Evolutionary conservation across 805 yeast species (phyloP).

Genomic region (Yamadazyma sp.): DNA sequence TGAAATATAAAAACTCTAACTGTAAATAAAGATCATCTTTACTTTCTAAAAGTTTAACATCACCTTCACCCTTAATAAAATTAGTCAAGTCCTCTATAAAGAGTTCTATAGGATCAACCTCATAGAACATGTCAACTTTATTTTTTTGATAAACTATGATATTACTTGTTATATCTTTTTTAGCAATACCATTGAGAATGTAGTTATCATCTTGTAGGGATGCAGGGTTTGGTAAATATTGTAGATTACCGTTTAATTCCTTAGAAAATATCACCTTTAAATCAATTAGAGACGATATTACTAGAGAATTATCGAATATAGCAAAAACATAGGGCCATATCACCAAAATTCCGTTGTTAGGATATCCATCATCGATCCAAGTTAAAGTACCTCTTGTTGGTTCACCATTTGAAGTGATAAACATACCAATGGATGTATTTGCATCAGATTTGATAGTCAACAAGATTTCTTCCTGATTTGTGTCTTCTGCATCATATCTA

Average conservation of each 20-base stretch:
- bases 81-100: conserved; percentile 7
- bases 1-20: conserved; percentile 5
- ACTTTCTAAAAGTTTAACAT: background rate
- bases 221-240: conserved; percentile 1
- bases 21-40: conserved; percentile 11
- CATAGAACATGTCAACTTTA: conserved; percentile 2
- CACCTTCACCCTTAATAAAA: background rate
- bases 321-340: conserved; percentile 39
- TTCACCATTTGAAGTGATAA: conserved; percentile 35
- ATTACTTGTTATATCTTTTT: conserved; percentile 2
- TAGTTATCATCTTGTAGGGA: conserved; percentile 9
- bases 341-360: conserved; percentile 28
- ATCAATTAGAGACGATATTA: conserved; percentile 16
- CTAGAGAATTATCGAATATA: conserved; percentile 19
- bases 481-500: conserved; percentile 19
- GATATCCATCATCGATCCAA: conserved; percentile 36
- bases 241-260: conserved; percentile 5
- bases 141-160: background rate
- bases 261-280: conserved; percentile 16
- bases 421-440: conserved; percentile 37
- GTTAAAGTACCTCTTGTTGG: conserved; percentile 41
- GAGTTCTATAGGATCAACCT: background rate
- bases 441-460: conserved; percentile 33
- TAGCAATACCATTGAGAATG: conserved; percentile 5
- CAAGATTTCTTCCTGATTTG: conserved; percentile 23